Evolutionary conservation across 495 filamentous ascomycete species (phyloP), one percentile per base, ranked within the genome.

Genomic region (Margaritispora aquatica): DNA sequence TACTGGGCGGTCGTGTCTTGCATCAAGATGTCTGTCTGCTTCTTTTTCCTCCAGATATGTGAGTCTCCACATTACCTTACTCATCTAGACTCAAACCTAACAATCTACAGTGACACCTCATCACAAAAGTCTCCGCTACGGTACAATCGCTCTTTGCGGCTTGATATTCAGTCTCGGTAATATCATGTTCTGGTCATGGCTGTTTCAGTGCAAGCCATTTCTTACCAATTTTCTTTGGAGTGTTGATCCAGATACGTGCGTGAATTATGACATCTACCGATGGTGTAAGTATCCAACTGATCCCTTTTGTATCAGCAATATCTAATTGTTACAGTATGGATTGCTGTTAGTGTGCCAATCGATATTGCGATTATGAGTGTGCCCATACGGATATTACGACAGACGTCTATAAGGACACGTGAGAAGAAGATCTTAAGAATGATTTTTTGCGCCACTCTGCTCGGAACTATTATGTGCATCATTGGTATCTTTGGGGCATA

Each of bases 1-100:
- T 64, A 64, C 24, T 64, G 60, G 15, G 55, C 61, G n/a, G 27
- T 57, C 9, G 20, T 29, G 11, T 46, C 41, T 21, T 64, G 46
- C 23, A 60, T 64, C 11, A 64, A 64, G 48, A 17, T 64, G 22
- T 64, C 62, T 20, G 62, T 64, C 1, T 60, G 52, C 27, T 60
- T 21, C 26, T 60, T 46, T 26, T 61, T 64, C 23, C 57, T 64
- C 20, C 34, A 64, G 26, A 57, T 64, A 15, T 24, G 62, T 64
- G 61, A 46, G 57, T 38, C 31, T 24, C 11, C 34, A 17, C 29
- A 27, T 36, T 31, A 23, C n/a, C n/a, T n/a, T n/a, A n/a, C 19
- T 44, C 38, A 8, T 44, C 15, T 8, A 15, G 41, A 21, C 41
- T 41, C 24, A 10, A 29, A 26, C n/a, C 10, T 19, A 46, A 4